Percentiles rank a stretch among this genome's conserved stretches.
Evolutionary conservation across 495 filamentous ascomycete genomes (phyloP).

Genomic region (Ramalina intermedia): DNA sequence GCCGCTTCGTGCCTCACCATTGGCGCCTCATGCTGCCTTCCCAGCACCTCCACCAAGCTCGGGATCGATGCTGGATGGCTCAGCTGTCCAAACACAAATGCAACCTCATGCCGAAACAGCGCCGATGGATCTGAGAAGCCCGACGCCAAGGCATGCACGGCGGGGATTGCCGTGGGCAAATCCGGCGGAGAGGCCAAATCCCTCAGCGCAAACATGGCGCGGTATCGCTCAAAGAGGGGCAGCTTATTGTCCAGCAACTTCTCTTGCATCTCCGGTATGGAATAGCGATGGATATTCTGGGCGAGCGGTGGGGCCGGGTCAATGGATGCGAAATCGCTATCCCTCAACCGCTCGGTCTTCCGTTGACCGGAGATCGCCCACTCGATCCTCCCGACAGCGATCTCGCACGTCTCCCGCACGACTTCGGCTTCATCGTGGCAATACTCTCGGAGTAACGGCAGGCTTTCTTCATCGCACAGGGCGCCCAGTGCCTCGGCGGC

Average conservation of each 20-base stretch:
- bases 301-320: conserved; percentile 88
- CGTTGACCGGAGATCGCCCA: conserved; percentile 72
- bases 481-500: conserved; percentile 92
- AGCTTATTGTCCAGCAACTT: conserved; percentile 61
- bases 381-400: conserved; percentile 83
- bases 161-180: conserved; percentile 70
- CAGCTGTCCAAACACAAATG: conserved; percentile 95
- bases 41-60: conserved; percentile 62
- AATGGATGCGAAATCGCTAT: conserved; percentile 87
- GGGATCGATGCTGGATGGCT: conserved; percentile 93
- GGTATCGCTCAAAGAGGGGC: conserved; percentile 82
- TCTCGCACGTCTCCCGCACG: conserved; percentile 91
- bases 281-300: conserved; percentile 37
- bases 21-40: conserved; percentile 64
- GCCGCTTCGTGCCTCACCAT: conserved; percentile 99
- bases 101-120: conserved; percentile 95
- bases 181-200: conserved; percentile 87
- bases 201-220: conserved; percentile 93
- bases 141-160: conserved; percentile 70
- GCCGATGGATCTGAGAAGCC: conserved; percentile 78
- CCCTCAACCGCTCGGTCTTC: conserved; percentile 57
- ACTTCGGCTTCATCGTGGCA: conserved; percentile 66
- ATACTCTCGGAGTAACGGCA: conserved; percentile 56
- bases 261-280: conserved; percentile 59
- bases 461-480: conserved; percentile 54